These are phyloP conservation scores for Saccharomyces eubayanus DNA, from an alignment of 805 yeast species.

Conservation along the genomic window DNA sequence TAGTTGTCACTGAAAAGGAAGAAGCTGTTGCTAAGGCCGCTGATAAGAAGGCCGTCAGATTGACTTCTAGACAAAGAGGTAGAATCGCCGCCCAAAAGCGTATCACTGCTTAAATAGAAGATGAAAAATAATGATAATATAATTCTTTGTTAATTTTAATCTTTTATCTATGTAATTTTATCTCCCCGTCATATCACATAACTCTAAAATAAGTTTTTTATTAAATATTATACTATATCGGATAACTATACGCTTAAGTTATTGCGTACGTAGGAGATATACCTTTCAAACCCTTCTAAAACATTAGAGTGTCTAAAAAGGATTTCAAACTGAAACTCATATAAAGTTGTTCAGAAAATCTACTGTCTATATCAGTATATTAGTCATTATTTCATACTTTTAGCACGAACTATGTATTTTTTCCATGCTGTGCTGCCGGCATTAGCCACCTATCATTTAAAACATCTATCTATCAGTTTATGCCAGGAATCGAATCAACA, in stretches of 20 bases:
- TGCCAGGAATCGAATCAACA: neutral
- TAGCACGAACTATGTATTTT: neutral
- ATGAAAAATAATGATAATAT: constrained; percentile 4
- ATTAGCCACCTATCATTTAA: neutral
- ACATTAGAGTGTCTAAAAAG: neutral
- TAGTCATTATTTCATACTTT: neutral
- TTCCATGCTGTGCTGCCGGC: neutral
- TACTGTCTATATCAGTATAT: neutral
- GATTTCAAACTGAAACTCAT: neutral
- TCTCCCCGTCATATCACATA: neutral
- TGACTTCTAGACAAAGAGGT: constrained; percentile 87
- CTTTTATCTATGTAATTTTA: neutral
- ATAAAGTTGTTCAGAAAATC: neutral
- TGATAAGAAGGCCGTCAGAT: constrained; percentile 61
- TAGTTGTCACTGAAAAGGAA: constrained; percentile 89
- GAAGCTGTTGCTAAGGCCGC: constrained; percentile 90
- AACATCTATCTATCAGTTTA: constrained; percentile 1
- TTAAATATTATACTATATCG: neutral
- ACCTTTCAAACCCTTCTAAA: neutral
- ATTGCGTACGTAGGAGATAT: neutral
- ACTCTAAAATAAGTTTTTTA: neutral
- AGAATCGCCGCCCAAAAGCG: constrained; percentile 85
- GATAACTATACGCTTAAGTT: neutral
- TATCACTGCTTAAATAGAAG: constrained; percentile 49
- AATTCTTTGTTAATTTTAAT: neutral